Conservation (phyloP, 2,329 filamentous ascomycete species). For the Ophiocordyceps camponoti-saundersi region DNA sequence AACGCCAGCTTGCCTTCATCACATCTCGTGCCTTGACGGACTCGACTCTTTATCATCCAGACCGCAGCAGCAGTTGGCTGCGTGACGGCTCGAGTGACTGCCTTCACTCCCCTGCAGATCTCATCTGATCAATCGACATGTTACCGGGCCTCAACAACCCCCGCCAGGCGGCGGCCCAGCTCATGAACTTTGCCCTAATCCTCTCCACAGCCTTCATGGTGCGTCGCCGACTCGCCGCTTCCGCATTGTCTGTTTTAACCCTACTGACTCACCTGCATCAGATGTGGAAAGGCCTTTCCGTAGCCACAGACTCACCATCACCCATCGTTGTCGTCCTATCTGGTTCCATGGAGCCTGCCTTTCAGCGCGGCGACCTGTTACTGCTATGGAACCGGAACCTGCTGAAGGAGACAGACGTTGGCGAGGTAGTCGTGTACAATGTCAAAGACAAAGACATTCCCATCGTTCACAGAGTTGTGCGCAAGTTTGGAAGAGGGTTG, state of each 20-base stretch:
- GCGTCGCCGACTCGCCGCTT: constrained; percentile 6
- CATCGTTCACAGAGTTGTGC: constrained; percentile 85
- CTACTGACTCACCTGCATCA: constrained; percentile 8
- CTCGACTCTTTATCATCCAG: neutral
- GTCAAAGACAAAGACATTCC: constrained; percentile 89
- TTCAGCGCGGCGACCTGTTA: constrained; percentile 60
- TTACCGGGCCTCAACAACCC: constrained; percentile 54
- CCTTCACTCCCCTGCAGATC: neutral
- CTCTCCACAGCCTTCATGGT: constrained; percentile 86
- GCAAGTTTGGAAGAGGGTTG: constrained; percentile 47
- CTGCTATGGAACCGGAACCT: constrained; percentile 61
- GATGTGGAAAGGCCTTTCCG: constrained; percentile 79
- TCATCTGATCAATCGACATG: constrained; percentile 32
- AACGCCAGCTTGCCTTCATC: neutral
- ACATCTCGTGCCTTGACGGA: neutral
- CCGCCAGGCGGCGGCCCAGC: constrained; percentile 63
- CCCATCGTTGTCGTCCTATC: constrained; percentile 75
- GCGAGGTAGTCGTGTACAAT: constrained; percentile 52
- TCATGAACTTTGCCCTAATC: constrained; percentile 82
- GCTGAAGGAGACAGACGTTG: constrained; percentile 34
- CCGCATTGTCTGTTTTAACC: neutral
- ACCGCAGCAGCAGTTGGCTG: neutral
- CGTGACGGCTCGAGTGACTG: neutral
- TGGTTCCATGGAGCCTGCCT: constrained; percentile 72
- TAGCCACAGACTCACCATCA: constrained; percentile 56